Evolutionary conservation across 176 grass and related monocot species (phyloP), one percentile per base, ranked within the genome.

Genomic region (Musa schizocarpa): DNA sequence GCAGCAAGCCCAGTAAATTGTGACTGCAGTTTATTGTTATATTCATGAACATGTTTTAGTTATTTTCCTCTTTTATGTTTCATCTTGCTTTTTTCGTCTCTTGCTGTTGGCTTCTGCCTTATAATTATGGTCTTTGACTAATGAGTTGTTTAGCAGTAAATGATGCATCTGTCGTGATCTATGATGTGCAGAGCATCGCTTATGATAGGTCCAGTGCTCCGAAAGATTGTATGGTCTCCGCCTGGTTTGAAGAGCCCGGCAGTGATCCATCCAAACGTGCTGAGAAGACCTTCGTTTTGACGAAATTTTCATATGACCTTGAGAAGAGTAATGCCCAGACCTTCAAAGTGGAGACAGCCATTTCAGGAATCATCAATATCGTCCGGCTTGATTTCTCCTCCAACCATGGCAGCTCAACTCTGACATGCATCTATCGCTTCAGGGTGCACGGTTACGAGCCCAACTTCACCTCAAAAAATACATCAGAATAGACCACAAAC

Each of bases 391-490:
- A 85, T 27, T 85, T 93, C 82, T 85, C 75, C 14, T 88, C 87
- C 11, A 98, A 98, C 78, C 90, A 98, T 9, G 94, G 88, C 9
- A 90, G 84, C 0, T 84, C 67, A 5, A 69, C 74, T 13, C 75
- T 85, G 48, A 98, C 94, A 19, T 98, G 94, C 86, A 88, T 98
- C 43, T 98, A 98, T 68, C 90, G 90, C 76, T 87, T 98, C 70
- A 88, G 94, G 86, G 88, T 98, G 69, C 94, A 98, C 52, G 94
- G 94, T 58, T 75, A 29, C 11, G 86, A 93, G 68, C 88, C 94
- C 11, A 73, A 53, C 34, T 81, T 43, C 29, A 62, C 65, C 21
- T 29, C 22, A 52, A 56, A 26, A 24, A 57, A 74, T 56, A 22
- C 50, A 2, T 21, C 52, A 74, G 25, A 74, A 17, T 11, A 74